Conservation (phyloP, 805 yeast genomes). For the Metschnikowia baotianmanensis region DNA sequence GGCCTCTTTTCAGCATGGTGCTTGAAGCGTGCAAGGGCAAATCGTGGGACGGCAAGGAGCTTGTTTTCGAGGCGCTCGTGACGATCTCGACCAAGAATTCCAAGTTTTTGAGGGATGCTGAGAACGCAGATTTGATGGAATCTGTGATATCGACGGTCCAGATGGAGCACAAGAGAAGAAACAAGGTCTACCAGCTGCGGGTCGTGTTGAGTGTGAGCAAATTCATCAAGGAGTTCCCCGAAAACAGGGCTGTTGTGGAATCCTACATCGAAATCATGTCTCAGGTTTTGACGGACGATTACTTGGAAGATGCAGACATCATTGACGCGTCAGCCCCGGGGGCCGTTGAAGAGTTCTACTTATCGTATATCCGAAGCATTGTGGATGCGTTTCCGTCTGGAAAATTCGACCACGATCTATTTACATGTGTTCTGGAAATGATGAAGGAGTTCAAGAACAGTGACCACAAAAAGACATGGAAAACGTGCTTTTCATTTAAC, state of each 20-base stretch:
- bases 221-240: constrained; percentile 41
- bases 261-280: constrained; percentile 38
- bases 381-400: constrained; percentile 9
- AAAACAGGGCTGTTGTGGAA: constrained; percentile 34
- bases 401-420: constrained; percentile 19
- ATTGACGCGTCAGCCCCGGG: constrained; percentile 23
- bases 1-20: constrained; percentile 48
- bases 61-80: constrained; percentile 67
- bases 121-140: constrained; percentile 28
- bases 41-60: constrained; percentile 87
- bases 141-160: constrained; percentile 45
- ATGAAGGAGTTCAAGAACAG: constrained; percentile 25
- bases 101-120: constrained; percentile 26
- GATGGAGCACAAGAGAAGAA: constrained; percentile 65
- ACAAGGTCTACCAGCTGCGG: constrained; percentile 58
- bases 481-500: constrained; percentile 48
- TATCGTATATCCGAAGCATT: constrained; percentile 33
- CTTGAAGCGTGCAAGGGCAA: constrained; percentile 69
- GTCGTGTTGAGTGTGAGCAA: constrained; percentile 53
- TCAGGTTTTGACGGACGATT: constrained; percentile 37
- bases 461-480: constrained; percentile 51
- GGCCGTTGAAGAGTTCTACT: constrained; percentile 46
- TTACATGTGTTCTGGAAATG: constrained; percentile 28
- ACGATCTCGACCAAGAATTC: constrained; percentile 49
- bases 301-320: constrained; percentile 28